phyloP scores from a whole-genome alignment of 257 asterid genomes.

The Ocimum tenuiflorum region DNA sequence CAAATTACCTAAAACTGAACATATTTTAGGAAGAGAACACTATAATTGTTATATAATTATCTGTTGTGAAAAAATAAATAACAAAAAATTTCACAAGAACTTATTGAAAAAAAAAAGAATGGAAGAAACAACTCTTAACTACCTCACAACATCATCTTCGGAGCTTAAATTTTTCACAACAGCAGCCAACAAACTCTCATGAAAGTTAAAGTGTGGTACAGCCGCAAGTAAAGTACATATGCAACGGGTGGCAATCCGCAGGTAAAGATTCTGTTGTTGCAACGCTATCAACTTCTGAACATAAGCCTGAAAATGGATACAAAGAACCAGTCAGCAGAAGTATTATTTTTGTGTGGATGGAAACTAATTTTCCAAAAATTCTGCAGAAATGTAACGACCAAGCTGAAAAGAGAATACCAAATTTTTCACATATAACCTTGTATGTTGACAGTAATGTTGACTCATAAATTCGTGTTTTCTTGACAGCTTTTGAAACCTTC shows the following conservation, averaged over 20 bases:
- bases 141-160: conserved; percentile 80
- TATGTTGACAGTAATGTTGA: conserved; percentile 68
- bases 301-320: conserved; percentile 49
- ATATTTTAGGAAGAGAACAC: background rate
- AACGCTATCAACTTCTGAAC: conserved; percentile 68
- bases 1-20: background rate
- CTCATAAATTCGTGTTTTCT: conserved; percentile 72
- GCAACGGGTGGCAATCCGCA: conserved; percentile 74
- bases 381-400: background rate
- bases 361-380: background rate
- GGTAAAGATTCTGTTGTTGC: conserved; percentile 52
- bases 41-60: background rate
- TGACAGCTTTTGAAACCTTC: conserved; percentile 82
- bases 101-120: background rate
- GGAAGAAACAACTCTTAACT: conserved; percentile 7
- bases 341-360: background rate
- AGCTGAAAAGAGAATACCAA: background rate
- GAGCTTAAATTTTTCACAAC: conserved; percentile 73
- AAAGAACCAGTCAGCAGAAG: conserved; percentile 25
- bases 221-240: conserved; percentile 76
- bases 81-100: background rate
- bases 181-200: conserved; percentile 63
- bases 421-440: conserved; percentile 50
- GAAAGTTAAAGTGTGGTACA: conserved; percentile 87
- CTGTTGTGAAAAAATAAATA: background rate